Conservation (phyloP, 2,329 filamentous ascomycete species). For the Aspergillus tubingensis region DNA sequence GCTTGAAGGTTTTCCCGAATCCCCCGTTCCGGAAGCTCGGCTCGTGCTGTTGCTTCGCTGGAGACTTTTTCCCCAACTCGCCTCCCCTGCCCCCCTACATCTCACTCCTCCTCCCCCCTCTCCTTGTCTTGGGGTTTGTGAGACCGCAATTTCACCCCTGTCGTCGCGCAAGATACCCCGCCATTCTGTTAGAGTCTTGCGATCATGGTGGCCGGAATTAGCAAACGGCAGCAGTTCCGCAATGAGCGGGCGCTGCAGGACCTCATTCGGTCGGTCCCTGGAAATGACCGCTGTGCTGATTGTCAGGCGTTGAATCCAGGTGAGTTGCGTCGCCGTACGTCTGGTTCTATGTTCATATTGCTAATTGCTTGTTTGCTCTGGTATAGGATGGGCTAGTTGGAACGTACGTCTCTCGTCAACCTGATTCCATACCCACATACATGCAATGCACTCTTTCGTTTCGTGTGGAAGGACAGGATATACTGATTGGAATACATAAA, state of each 20-base stretch:
- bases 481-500: conserved; percentile 21
- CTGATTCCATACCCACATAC: conserved; percentile 5
- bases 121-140: conserved; percentile 9
- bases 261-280: conserved; percentile 77
- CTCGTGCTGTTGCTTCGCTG: conserved; percentile 10
- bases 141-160: background rate
- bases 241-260: conserved; percentile 93
- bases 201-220: conserved; percentile 72
- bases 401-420: conserved; percentile 63
- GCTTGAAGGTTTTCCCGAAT: conserved; percentile 12
- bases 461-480: background rate
- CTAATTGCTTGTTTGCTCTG: conserved; percentile 13
- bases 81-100: background rate
- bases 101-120: conserved; percentile 14
- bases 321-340: conserved; percentile 48
- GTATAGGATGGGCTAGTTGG: conserved; percentile 89
- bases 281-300: conserved; percentile 93
- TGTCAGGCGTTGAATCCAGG: conserved; percentile 90
- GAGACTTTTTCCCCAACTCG: conserved; percentile 11
- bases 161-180: conserved; percentile 1
- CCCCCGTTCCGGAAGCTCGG: conserved; percentile 19
- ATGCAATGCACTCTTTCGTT: background rate
- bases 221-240: conserved; percentile 96
- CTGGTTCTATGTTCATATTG: background rate
- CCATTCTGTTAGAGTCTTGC: conserved; percentile 4